These are phyloP conservation scores for Trypanosoma avium DNA, from an alignment of 208 protist species.

Conservation along the genomic window DNA sequence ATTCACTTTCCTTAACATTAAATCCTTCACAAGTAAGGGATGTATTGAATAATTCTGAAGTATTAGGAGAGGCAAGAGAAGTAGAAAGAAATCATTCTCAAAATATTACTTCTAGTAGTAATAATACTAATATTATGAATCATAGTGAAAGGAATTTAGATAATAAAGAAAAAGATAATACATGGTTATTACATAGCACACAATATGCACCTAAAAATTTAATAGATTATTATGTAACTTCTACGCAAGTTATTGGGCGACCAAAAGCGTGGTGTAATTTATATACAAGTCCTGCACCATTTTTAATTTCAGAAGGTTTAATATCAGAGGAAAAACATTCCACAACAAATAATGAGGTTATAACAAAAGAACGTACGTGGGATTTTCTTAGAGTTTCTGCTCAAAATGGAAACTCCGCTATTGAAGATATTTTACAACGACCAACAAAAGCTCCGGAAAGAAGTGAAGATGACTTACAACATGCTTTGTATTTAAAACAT, in stretches of 20 bases:
- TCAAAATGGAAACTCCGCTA: not conserved
- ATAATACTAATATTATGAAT: too few relatives aligned
- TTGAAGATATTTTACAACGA: conserved; percentile 16
- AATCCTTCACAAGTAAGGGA: not conserved
- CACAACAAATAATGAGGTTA: not conserved
- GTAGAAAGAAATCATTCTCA: too few relatives aligned
- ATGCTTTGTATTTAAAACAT: not conserved
- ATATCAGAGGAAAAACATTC: not conserved
- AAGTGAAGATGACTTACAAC: not conserved
- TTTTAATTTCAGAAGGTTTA: conserved; percentile 9
- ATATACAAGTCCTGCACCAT: conserved; percentile 39
- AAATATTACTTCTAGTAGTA: too few relatives aligned
- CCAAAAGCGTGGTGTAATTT: conserved; percentile 34
- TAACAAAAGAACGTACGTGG: not conserved
- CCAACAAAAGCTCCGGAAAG: conserved; percentile 11
- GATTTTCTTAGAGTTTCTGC: not conserved
- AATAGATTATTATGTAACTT: conserved; percentile 38
- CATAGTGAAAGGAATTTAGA: too few relatives aligned
- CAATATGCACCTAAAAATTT: conserved; percentile 15
- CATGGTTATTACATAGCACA: conserved; percentile 12
- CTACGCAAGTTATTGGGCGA: conserved; percentile 32
- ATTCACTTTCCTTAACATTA: not conserved
- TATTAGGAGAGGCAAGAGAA: not conserved
- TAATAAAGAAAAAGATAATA: not conserved
- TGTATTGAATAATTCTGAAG: not conserved